Evolutionary conservation across 1,139 yeast genomes (phyloP).

Genomic region (Magnusiomyces magnusii): DNA sequence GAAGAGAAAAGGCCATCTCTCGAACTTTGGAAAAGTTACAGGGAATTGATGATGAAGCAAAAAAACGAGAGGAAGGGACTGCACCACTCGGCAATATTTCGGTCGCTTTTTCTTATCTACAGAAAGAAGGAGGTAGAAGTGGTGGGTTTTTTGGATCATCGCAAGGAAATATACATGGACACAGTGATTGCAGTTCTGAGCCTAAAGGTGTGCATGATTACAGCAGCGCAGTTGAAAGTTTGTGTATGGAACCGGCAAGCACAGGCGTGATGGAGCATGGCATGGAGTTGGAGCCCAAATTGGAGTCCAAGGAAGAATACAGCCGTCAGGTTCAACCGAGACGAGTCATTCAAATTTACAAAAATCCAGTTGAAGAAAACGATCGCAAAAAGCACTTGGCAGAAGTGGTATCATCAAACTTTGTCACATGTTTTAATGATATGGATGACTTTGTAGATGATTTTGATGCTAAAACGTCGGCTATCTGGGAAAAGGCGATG

Average conservation of each 20-base stretch:
- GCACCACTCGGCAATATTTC: background rate
- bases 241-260: background rate
- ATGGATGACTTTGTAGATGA: slow-evolving; percentile 4
- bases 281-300: no score
- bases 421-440: slow-evolving; percentile 7
- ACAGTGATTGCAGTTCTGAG: background rate
- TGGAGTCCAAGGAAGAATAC: no score
- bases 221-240: background rate
- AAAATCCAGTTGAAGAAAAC: background rate
- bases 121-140: background rate
- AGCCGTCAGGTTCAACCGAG: background rate
- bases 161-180: background rate
- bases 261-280: no score
- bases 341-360: background rate
- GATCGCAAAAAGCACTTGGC: background rate
- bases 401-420: slow-evolving; percentile 2
- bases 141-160: background rate
- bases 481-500: slow-evolving; percentile 5
- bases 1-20: no score
- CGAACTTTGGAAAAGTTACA: background rate
- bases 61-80: background rate
- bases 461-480: slow-evolving; percentile 4
- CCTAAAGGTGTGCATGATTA: background rate
- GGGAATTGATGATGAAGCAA: background rate
- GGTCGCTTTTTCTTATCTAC: background rate